phyloP scores from a whole-genome alignment of 306 rosid genomes.

The Astragalus membranaceus region DNA sequence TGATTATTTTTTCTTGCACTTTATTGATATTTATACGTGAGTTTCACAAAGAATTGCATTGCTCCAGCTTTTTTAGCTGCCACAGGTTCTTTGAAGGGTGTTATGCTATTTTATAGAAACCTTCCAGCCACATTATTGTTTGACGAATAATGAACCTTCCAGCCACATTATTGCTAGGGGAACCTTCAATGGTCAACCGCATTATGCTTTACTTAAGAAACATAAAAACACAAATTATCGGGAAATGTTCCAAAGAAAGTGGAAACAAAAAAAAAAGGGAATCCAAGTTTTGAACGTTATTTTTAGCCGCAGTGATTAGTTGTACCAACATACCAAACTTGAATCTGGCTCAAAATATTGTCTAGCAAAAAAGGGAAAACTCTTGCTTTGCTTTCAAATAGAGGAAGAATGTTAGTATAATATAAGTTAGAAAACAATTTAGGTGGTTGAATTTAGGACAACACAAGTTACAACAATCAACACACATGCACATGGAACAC shows the following conservation, averaged over 20 bases:
- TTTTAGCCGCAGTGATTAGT: no score
- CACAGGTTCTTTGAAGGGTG: not conserved
- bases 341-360: no score
- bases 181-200: conserved; percentile 2
- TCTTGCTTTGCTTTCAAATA: no score
- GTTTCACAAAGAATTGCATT: not conserved
- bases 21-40: conserved; percentile 12
- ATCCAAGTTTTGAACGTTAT: no score
- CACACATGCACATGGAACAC: no score
- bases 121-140: no score
- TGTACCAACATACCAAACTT: no score
- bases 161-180: not conserved
- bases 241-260: no score
- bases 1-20: not conserved
- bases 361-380: no score
- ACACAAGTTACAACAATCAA: not conserved
- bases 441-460: not conserved
- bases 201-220: conserved; percentile 3
- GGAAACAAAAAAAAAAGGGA: no score
- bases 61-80: not conserved
- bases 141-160: no score
- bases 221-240: not conserved
- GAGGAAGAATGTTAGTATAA: conserved; percentile 20
- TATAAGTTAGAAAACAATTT: conserved; percentile 9
- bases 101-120: conserved; percentile 8